phyloP scores from a whole-genome alignment of 139 green algal species.

The Chlorella vulgaris region DNA sequence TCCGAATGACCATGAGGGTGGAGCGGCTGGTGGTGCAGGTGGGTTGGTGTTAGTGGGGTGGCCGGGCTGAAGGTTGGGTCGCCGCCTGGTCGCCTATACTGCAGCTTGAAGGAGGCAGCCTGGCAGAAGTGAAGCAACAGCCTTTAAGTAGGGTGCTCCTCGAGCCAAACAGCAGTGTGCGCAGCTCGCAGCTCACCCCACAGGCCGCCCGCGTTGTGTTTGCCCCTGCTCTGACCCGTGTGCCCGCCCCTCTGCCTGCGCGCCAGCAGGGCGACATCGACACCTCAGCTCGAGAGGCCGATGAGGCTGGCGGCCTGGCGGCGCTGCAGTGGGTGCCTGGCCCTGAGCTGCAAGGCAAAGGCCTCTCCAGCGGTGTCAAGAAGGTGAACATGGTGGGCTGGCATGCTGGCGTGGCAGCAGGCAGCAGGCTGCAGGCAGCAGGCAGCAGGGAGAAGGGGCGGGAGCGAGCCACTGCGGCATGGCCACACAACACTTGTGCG shows the following conservation, averaged over 20 bases:
- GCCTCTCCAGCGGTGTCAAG: constrained; percentile 58
- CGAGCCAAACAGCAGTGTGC: no score
- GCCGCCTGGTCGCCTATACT: background rate
- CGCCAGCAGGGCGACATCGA: background rate
- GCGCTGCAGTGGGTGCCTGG: constrained; percentile 47
- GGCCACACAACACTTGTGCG: no score
- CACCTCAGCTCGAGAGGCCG: background rate
- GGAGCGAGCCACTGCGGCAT: background rate
- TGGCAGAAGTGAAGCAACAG: no score
- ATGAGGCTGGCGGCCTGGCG: background rate
- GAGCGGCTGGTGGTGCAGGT: constrained; percentile 55
- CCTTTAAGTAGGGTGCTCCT: no score
- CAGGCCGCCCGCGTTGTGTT: no score
- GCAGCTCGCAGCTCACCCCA: background rate
- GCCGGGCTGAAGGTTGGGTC: background rate
- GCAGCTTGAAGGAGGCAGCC: background rate
- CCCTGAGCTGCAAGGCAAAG: constrained; percentile 36
- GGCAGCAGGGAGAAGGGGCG: background rate
- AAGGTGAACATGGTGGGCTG: constrained; percentile 42
- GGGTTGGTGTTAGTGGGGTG: background rate
- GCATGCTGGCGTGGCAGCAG: background rate
- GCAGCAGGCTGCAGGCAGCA: no score
- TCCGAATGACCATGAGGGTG: constrained; percentile 64
- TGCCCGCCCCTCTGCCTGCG: background rate
- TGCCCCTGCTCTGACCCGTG: background rate